phyloP scores from a whole-genome alignment of 495 filamentous ascomycete species.

The Elaphomyces granulatus region DNA sequence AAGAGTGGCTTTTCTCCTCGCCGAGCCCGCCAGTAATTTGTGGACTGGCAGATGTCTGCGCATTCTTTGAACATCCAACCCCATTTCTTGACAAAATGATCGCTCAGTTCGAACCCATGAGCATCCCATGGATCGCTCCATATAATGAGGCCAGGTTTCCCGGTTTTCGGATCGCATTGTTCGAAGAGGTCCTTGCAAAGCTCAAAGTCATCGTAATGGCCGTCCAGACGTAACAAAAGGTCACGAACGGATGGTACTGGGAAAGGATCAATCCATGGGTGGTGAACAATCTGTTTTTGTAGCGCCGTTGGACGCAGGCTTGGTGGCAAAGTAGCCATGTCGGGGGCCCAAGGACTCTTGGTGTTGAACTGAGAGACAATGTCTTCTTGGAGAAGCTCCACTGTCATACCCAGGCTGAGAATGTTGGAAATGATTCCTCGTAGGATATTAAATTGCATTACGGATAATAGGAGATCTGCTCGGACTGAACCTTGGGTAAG shows the following conservation, averaged over 20 bases:
- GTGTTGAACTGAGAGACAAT: not conserved
- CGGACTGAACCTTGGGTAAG: not conserved
- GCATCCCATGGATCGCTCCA: constrained; percentile 38
- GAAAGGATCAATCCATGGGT: constrained; percentile 41
- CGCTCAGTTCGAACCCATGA: constrained; percentile 35
- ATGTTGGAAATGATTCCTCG: constrained; percentile 21
- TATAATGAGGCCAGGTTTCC: constrained; percentile 27
- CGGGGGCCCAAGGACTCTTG: not conserved
- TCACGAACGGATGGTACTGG: constrained; percentile 36
- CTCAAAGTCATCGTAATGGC: constrained; percentile 29
- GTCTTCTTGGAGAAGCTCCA: not conserved
- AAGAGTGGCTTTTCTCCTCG: too few relatives aligned
- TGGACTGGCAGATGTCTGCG: constrained; percentile 29
- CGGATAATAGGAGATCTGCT: constrained; percentile 28
- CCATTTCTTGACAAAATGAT: constrained; percentile 36
- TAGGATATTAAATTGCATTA: constrained; percentile 30
- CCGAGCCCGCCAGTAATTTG: constrained; percentile 34
- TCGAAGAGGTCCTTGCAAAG: constrained; percentile 34
- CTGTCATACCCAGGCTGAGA: constrained; percentile 6
- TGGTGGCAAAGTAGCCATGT: constrained; percentile 16
- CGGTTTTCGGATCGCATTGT: constrained; percentile 14
- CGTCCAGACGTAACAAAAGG: constrained; percentile 30
- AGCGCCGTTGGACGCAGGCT: constrained; percentile 34
- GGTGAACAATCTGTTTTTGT: constrained; percentile 29
- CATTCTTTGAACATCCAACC: constrained; percentile 37